Evolutionary conservation across 495 filamentous ascomycete species (phyloP), one percentile per base, ranked within the genome.

Genomic region (Penicillium fimorum): DNA sequence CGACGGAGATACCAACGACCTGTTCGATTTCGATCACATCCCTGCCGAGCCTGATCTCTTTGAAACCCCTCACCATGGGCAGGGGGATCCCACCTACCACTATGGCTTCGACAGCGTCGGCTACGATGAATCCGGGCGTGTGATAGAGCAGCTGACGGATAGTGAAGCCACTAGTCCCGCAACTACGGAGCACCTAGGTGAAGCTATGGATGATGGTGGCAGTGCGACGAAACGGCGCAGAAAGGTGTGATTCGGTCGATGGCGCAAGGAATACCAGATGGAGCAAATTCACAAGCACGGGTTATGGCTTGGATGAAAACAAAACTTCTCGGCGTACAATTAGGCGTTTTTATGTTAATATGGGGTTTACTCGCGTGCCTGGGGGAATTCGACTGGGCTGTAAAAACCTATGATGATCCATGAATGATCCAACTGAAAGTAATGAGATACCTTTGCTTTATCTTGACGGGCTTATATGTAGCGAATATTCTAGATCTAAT

Each of bases 121-220:
- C 10, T 72, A 68, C 45, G 64, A 62, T 32, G 68, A 68, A 8
- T 59, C 71, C 0, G 69, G 68, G 20, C 62, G 76, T 12, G 67
- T 78, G 17, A 63, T 76, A 17, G 77, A 80, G 55, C 71, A 77
- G 17, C 61, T 78, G 54, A 76, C 75, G 4, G 76, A 77, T 50
- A 80, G 77, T 52, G 77, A 79, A 60, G 47, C 70, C n/a, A 74
- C 77, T 7, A 80, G 77, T 57, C 77, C 77, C 5, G 58, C 68
- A 18, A 46, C 56, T 58, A 68, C 53, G 4, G 76, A 74, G 11
- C 56, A 45, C 9, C 12, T 42, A 2, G 56, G n/a, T n/a, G 58
- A 60, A 13, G 18, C 15, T 38, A 22, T 47, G 10, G 53, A 66
- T 10, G 58, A 57, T 47, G 66, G 61, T 32, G 66, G 70, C 38